These are phyloP conservation scores for Termitomyces sp. DNA, from an alignment of 768 basidiomycete genomes.

Conservation along the genomic window DNA sequence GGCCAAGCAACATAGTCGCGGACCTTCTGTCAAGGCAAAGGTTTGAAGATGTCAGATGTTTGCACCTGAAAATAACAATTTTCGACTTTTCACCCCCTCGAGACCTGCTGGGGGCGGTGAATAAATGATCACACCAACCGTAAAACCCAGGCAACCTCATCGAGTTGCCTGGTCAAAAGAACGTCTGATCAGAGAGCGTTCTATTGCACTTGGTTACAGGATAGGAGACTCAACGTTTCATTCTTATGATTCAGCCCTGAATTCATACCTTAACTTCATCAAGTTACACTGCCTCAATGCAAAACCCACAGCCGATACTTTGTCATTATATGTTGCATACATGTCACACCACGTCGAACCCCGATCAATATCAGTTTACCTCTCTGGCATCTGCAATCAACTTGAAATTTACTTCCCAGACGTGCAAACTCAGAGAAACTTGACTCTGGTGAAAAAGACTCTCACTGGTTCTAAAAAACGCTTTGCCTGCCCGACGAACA, in stretches of 20 bases:
- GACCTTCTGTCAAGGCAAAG: neutral
- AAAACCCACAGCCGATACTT: conserved; percentile 13
- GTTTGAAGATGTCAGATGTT: neutral
- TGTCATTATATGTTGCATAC: conserved; percentile 22
- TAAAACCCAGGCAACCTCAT: conserved; percentile 18
- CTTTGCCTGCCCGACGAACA: neutral
- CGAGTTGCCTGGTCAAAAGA: conserved; percentile 20
- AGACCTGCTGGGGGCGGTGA: neutral
- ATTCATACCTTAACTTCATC: no score
- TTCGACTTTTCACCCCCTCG: neutral
- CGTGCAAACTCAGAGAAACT: conserved; percentile 12
- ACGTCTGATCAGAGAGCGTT: conserved; percentile 3
- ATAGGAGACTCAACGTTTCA: conserved; percentile 18
- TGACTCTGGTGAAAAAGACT: neutral
- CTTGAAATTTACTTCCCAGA: conserved; percentile 26
- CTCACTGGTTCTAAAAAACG: neutral
- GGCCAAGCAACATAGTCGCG: no score
- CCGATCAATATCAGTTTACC: conserved; percentile 16
- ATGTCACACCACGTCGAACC: conserved; percentile 27
- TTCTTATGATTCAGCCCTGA: conserved; percentile 16
- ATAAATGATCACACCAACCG: neutral
- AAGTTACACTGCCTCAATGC: neutral
- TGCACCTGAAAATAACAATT: neutral
- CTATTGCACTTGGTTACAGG: conserved; percentile 8
- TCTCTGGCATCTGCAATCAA: conserved; percentile 30